Evolutionary conservation across 768 basidiomycete species (phyloP).

Genomic region (Boletus subparvulus): DNA sequence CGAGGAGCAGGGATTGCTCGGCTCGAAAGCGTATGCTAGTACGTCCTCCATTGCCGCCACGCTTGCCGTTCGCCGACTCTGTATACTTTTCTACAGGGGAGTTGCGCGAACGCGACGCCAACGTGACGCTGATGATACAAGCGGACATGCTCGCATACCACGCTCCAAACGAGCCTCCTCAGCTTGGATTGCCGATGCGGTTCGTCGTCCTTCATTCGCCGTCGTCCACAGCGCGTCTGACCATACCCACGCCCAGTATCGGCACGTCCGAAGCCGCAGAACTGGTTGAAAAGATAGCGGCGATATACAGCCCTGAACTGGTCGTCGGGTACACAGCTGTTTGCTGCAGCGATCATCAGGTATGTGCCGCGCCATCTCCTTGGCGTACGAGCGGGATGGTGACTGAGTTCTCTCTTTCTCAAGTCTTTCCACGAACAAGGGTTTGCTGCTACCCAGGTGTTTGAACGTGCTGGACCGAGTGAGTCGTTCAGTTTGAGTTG

Average conservation of each 20-base stretch:
- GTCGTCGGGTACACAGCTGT: conserved; percentile 67
- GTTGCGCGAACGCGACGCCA: conserved; percentile 55
- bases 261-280: conserved; percentile 75
- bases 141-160: conserved; percentile 93
- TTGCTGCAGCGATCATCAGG: conserved; percentile 93
- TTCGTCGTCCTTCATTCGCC: conserved; percentile 36
- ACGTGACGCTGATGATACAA: conserved; percentile 83
- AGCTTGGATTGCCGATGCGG: conserved; percentile 77
- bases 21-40: conserved; percentile 80
- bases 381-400: neutral
- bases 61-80: neutral
- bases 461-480: conserved; percentile 81
- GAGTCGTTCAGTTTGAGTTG: conserved; percentile 11
- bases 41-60: conserved; percentile 28
- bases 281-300: conserved; percentile 71
- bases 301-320: conserved; percentile 80
- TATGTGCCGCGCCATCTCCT: conserved; percentile 21
- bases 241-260: conserved; percentile 47
- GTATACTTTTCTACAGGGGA: conserved; percentile 42
- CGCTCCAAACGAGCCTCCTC: conserved; percentile 71
- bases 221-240: neutral
- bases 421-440: conserved; percentile 82
- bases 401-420: neutral
- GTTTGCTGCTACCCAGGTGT: conserved; percentile 83
- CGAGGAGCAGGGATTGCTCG: conserved; percentile 87